These are phyloP conservation scores for Rosa chinensis DNA, from an alignment of 306 rosid genomes.

Conservation along the genomic window DNA sequence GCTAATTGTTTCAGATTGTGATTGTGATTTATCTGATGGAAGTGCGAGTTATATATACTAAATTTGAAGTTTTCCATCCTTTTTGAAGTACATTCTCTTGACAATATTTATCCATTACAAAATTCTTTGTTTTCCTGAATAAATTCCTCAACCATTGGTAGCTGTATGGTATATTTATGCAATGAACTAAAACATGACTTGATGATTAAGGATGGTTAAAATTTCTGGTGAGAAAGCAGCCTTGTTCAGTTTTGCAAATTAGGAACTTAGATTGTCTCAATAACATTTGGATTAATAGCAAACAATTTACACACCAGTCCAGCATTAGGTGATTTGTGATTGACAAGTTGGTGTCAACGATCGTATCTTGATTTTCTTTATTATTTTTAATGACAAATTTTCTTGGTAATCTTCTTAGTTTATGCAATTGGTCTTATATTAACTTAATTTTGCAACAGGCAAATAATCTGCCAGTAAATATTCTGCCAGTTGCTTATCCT, in stretches of 20 bases:
- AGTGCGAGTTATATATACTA: constrained; percentile 22
- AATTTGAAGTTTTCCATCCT: constrained; percentile 2
- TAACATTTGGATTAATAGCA: not conserved
- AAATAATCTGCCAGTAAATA: constrained; percentile 77
- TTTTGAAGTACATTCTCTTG: not conserved
- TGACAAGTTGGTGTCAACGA: not conserved
- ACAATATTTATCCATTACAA: not conserved
- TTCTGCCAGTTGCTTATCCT: constrained; percentile 69
- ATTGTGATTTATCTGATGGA: constrained; percentile 13
- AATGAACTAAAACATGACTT: not conserved
- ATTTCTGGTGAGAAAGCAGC: not conserved
- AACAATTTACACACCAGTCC: not conserved
- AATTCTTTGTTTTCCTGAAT: not conserved
- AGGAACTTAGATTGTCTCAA: not conserved
- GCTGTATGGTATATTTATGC: not conserved
- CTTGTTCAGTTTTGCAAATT: not conserved
- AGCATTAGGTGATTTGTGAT: constrained; percentile 3
- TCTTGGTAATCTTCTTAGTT: constrained; percentile 3
- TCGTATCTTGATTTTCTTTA: constrained; percentile 4
- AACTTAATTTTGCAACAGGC: constrained; percentile 55
- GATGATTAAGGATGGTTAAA: not conserved
- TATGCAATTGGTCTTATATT: constrained; percentile 26
- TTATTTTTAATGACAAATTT: constrained; percentile 15
- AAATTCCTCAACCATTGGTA: not conserved
- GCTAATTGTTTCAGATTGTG: not conserved